Percentiles rank a stretch among this genome's conserved stretches.
phyloP scores from a whole-genome alignment of 2,329 filamentous ascomycete genomes.

The Xylariaceae sp. region DNA sequence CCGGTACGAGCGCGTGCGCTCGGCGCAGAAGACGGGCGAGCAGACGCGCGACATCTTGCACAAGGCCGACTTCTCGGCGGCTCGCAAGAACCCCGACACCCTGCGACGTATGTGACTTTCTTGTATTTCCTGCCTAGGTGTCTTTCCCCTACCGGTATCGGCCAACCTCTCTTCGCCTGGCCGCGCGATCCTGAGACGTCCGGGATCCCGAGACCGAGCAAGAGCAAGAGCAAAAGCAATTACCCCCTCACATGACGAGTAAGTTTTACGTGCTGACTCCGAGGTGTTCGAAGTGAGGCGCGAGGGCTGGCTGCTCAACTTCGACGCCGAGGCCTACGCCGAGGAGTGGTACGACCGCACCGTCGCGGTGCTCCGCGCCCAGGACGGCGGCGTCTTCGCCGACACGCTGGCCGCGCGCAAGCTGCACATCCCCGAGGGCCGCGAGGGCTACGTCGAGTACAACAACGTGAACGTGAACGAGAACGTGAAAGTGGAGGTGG shows the following conservation, averaged over 20 bases:
- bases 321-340: slow-evolving; percentile 40
- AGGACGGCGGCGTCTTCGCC: slow-evolving; percentile 8
- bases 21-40: slow-evolving; percentile 39
- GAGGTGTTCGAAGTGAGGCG: too few relatives aligned
- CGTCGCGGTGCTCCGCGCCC: slow-evolving; percentile 13
- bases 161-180: too few relatives aligned
- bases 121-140: too few relatives aligned
- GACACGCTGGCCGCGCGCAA: slow-evolving; percentile 13
- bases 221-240: too few relatives aligned
- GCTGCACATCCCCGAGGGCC: slow-evolving; percentile 20
- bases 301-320: slow-evolving; percentile 40
- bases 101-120: too few relatives aligned
- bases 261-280: too few relatives aligned
- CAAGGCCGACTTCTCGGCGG: slow-evolving; percentile 39
- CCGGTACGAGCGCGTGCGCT: slow-evolving; percentile 38
- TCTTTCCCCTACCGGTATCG: too few relatives aligned
- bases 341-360: slow-evolving; percentile 29
- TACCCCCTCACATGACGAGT: too few relatives aligned
- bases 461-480: slow-evolving; percentile 4
- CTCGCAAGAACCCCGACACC: slow-evolving; percentile 34
- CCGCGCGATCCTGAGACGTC: too few relatives aligned
- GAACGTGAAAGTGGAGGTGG: neutral
- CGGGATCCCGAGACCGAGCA: too few relatives aligned
- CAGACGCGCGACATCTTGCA: slow-evolving; percentile 43
- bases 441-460: slow-evolving; percentile 22